Percentiles rank a stretch among this genome's conserved stretches.
These are phyloP conservation scores for Clavaria fumosa DNA, from an alignment of 768 basidiomycete species.

Conservation along the genomic window DNA sequence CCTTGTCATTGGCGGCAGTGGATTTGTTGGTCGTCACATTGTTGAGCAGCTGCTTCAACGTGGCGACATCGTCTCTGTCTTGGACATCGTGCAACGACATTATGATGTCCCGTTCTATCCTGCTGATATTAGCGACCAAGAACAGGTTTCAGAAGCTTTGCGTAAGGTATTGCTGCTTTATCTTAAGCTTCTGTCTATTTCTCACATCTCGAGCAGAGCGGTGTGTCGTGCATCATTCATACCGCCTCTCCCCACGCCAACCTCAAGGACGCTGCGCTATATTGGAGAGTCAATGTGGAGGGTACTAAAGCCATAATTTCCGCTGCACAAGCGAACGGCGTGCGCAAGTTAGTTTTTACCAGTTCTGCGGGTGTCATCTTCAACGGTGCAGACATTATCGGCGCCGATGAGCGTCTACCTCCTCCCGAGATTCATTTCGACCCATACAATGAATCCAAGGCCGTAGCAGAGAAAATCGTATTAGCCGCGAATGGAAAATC, in stretches of 20 bases:
- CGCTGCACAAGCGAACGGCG: conserved; percentile 55
- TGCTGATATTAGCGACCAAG: conserved; percentile 74
- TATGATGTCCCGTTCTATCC: conserved; percentile 78
- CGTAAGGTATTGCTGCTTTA: conserved; percentile 34
- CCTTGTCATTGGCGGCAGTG: conserved; percentile 88
- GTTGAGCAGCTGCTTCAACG: conserved; percentile 72
- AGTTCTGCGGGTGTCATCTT: conserved; percentile 86
- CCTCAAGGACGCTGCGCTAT: conserved; percentile 49
- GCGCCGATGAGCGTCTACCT: conserved; percentile 78
- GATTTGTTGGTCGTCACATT: conserved; percentile 83
- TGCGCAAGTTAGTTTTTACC: conserved; percentile 86
- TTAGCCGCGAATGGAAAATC: conserved; percentile 75
- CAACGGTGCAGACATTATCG: conserved; percentile 64
- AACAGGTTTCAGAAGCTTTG: conserved; percentile 56
- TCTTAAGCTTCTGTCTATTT: background rate
- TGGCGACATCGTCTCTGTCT: conserved; percentile 67
- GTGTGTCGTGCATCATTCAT: conserved; percentile 85
- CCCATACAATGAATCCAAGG: conserved; percentile 91
- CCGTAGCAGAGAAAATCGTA: conserved; percentile 70
- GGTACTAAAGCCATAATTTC: conserved; percentile 79
- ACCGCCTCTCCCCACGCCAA: conserved; percentile 76
- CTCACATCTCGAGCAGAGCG: conserved; percentile 31
- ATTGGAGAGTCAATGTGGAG: conserved; percentile 87
- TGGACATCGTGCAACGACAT: conserved; percentile 88
- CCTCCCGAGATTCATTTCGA: conserved; percentile 65